phyloP scores from a whole-genome alignment of 2,329 filamentous ascomycete genomes.

The Fragosphaeria purpurea region DNA sequence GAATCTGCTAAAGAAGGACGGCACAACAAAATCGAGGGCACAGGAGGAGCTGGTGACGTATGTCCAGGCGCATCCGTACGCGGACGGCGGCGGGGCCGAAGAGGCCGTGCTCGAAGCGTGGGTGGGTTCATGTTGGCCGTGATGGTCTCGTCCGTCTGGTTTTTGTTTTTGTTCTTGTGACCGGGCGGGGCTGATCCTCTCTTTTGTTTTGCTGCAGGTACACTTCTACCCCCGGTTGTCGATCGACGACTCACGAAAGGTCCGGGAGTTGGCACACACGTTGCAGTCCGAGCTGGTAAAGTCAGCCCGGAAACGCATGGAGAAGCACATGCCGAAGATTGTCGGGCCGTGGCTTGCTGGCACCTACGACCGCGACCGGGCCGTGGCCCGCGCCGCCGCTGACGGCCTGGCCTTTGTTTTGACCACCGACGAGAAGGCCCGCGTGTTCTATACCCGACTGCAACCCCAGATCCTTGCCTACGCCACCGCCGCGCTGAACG shows the following conservation, averaged over 20 bases:
- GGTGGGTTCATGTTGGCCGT: conserved; percentile 29
- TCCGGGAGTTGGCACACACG: conserved; percentile 75
- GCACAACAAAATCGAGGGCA: conserved; percentile 81
- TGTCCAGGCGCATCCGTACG: conserved; percentile 44
- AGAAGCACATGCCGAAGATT: conserved; percentile 64
- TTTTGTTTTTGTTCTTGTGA: no score
- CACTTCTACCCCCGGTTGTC: conserved; percentile 80
- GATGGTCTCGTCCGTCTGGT: no score
- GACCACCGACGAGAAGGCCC: conserved; percentile 66
- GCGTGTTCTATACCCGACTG: conserved; percentile 69
- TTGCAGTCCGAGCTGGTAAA: conserved; percentile 56
- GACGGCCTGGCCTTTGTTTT: conserved; percentile 70
- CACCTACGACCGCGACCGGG: conserved; percentile 73
- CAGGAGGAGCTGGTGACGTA: conserved; percentile 72
- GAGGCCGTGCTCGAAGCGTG: conserved; percentile 80
- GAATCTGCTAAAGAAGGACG: conserved; percentile 85
- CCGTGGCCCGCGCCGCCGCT: conserved; percentile 63
- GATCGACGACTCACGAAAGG: conserved; percentile 79
- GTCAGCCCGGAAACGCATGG: conserved; percentile 70
- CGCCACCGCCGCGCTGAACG: conserved; percentile 67
- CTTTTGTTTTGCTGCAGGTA: conserved; percentile 39
- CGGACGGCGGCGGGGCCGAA: conserved; percentile 54
- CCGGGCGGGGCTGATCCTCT: no score
- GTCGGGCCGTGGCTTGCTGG: conserved; percentile 89
- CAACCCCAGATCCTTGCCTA: conserved; percentile 74